Evolutionary conservation across 139 green algal species (phyloP), one percentile per base, ranked within the genome.

Genomic region (Chlamydomonas applanata): DNA sequence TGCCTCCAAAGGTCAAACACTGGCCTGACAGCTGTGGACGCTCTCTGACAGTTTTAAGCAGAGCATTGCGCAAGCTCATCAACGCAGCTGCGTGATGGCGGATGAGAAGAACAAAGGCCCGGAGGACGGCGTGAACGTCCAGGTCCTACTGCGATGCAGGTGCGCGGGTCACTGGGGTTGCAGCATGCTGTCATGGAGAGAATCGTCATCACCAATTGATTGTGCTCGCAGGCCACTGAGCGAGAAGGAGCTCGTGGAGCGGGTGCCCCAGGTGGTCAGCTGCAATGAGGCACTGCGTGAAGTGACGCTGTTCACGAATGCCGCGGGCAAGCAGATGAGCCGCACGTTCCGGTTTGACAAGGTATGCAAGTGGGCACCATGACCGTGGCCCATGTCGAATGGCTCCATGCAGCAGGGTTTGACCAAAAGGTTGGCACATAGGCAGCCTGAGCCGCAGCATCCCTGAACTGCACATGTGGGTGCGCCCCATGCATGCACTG

Each of bases 81-180:
- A 29, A 33, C 13, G 4, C 13, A 62, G 4, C 22, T 33, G 54
- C 13, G 22, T 62, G 4, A 62, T 62, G 54, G 54, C 54, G 9
- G 54, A 62, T 1, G 30, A 22, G 2, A 67, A 68, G 34, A n/a
- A 32, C 16, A 49, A 33, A 14, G 59, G 33, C 16, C 59, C 4
- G 61, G 27, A 90, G 59, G 87, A 90, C 22, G 87, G 85, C 0
- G 93, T 97, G 4, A 97, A 98, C 79, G 93, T 99, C 17, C 93
- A 98, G 68, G 95, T 99, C 22, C 82, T 99, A 25, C 75, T 99
- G 49, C 84, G 95, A 62, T 99, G 95, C 95, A 95, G 94, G 94
- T 97, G 44, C 35, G 77, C 29, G 32, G 46, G 73, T 36, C 17
- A 29, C 27, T 62, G n/a, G 57, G 4, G 13, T 64, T 63, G 27